Base-by-base conservation (phyloP, 768 basidiomycete genomes). In the Kwoniella europaea region DNA sequence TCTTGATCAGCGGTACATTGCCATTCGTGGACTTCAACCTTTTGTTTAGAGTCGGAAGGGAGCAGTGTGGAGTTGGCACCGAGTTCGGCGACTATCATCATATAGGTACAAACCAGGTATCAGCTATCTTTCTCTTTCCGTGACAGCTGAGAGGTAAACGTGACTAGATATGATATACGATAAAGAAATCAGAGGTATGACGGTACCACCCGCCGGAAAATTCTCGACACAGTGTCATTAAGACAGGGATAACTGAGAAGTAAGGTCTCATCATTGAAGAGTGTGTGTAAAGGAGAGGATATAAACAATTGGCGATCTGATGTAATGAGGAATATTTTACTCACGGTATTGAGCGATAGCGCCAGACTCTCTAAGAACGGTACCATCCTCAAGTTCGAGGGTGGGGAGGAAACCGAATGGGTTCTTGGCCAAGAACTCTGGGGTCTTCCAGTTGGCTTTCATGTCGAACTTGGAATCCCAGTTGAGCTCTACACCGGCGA, bases 261-360 rank as follows among this genome's bases (percentile, higher is more conserved):
- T 65, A 84, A 84, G 79, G 79, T 75, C 84, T 88, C 86, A 85
- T 86, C 86, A 82, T 85, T 46, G 18, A 46, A 43, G 67, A 56
- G 15, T 63, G 2, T 42, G 64, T 27, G n/a, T 24, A 18, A 12
- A 41, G 15, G 46, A 54, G 55, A 35, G 59, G 43, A 69, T 16
- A 24, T 41, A 50, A 56, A 66, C 16, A 16, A 18, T 29, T 35
- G 35, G 18, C 7, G 10, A 53, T 18, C 3, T n/a, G 10, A 16
- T 35, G 16, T 20, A n/a, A 20, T 16, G 15, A 27, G 15, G 24
- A 50, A 69, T 60, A 44, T 55, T 22, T 50, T 20, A 90, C 94
- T 89, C 85, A 98, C 96, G 77, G 85, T 96, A 94, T 68, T 89
- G 90, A 57, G 93, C 91, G 84, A 98, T 93, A 59, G 93, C 89